A percentile compares a stretch with the other conserved stretches of the same genome.
Conservation (phyloP, 2,329 filamentous ascomycete genomes). For the Scytalidium sp. region DNA sequence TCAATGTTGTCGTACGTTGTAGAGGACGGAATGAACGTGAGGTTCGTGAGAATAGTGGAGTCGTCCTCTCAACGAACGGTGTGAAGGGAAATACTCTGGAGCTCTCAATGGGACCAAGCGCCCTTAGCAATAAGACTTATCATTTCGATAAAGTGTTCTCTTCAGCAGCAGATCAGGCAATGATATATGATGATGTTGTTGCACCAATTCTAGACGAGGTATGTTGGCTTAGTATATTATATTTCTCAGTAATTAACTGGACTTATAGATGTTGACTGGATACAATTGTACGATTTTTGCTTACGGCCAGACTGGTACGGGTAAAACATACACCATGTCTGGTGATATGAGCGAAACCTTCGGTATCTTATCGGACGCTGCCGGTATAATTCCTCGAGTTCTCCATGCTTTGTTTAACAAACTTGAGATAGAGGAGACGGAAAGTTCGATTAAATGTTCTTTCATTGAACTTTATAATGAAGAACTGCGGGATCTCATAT, state of each 20-base stretch:
- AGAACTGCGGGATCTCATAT: slow-evolving; percentile 85
- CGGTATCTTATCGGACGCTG: slow-evolving; percentile 83
- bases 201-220: slow-evolving; percentile 91
- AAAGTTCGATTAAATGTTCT: slow-evolving; percentile 93
- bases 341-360: slow-evolving; percentile 90
- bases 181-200: slow-evolving; percentile 95
- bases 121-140: slow-evolving; percentile 93
- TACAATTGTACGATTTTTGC: slow-evolving; percentile 99
- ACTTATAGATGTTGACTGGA: slow-evolving; percentile 75
- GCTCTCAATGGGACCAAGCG: slow-evolving; percentile 87
- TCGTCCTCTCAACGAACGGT: slow-evolving; percentile 86
- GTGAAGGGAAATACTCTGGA: slow-evolving; percentile 81
- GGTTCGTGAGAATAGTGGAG: slow-evolving; percentile 89
- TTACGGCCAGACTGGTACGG: slow-evolving; percentile 96
- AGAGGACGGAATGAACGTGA: slow-evolving; percentile 90
- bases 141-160: slow-evolving; percentile 97
- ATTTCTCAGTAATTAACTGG: slow-evolving; percentile 1
- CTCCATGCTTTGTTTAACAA: slow-evolving; percentile 84
- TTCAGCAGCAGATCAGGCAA: slow-evolving; percentile 86
- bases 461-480: slow-evolving; percentile 99
- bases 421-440: slow-evolving; percentile 72
- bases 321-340: slow-evolving; percentile 99
- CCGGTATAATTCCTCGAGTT: slow-evolving; percentile 92
- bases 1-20: slow-evolving; percentile 95
- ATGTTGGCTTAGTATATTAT: slow-evolving; percentile 23